A percentile compares a stretch with the other conserved stretches of the same genome.
Conservation (phyloP, 2,329 filamentous ascomycete species). For the Madurella fahalii region DNA sequence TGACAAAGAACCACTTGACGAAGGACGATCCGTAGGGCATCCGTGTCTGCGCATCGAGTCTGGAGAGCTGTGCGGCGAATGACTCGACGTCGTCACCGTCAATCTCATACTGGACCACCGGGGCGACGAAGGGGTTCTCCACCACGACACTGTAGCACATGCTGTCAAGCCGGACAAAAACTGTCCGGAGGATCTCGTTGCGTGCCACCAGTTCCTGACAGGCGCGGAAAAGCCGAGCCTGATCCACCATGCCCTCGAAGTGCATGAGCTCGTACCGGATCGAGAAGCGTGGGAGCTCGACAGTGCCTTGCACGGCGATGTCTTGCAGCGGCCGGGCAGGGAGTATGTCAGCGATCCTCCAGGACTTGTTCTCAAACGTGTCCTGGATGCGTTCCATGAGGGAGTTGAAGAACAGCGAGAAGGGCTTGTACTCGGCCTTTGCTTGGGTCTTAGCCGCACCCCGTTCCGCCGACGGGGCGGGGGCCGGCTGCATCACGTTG, state of each 20-base stretch:
- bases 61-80: constrained; percentile 52
- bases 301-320: constrained; percentile 55
- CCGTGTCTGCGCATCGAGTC: constrained; percentile 50
- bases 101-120: constrained; percentile 50
- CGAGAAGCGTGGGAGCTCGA: constrained; percentile 56
- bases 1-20: constrained; percentile 54
- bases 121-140: constrained; percentile 43
- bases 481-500: constrained; percentile 14
- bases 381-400: constrained; percentile 41
- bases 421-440: constrained; percentile 35
- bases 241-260: constrained; percentile 49
- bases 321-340: constrained; percentile 57
- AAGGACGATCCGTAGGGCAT: constrained; percentile 58
- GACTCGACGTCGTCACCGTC: constrained; percentile 45
- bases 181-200: constrained; percentile 63
- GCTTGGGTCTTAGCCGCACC: background rate
- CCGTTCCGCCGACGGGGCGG: background rate
- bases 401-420: constrained; percentile 41
- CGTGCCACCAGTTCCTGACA: constrained; percentile 54
- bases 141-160: constrained; percentile 56
- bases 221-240: constrained; percentile 43
- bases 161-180: constrained; percentile 53
- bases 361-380: constrained; percentile 46
- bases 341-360: constrained; percentile 52
- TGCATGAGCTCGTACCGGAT: constrained; percentile 62